phyloP scores from a whole-genome alignment of 2,329 filamentous ascomycete species.

The Rutstroemia sp. region DNA sequence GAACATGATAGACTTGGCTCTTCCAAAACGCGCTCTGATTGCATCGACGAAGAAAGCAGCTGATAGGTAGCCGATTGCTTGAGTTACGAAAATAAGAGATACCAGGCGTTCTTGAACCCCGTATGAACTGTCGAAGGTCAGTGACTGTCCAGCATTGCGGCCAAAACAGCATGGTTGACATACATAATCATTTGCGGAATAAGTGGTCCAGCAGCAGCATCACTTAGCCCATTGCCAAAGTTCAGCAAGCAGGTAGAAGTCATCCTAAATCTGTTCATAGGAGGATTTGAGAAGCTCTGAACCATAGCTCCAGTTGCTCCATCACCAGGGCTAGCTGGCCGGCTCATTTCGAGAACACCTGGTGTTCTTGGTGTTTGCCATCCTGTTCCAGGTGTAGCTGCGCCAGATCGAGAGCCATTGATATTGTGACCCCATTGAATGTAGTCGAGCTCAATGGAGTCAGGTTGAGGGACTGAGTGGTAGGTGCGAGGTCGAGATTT shows the following conservation, averaged over 20 bases:
- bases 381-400: conserved; percentile 13
- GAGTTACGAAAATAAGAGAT: conserved; percentile 74
- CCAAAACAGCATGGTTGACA: conserved; percentile 11
- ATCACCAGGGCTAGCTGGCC: conserved; percentile 40
- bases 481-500: conserved; percentile 25
- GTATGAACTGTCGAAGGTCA: not conserved
- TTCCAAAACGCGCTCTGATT: conserved; percentile 55
- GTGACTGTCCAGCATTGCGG: not conserved
- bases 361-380: conserved; percentile 18
- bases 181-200: conserved; percentile 72
- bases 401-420: conserved; percentile 15
- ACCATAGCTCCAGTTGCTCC: conserved; percentile 36
- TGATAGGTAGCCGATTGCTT: conserved; percentile 67
- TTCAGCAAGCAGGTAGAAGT: conserved; percentile 56
- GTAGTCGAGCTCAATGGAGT: conserved; percentile 24
- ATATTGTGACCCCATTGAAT: conserved; percentile 12
- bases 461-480: conserved; percentile 23
- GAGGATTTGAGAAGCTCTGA: conserved; percentile 51
- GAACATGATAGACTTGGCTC: conserved; percentile 55
- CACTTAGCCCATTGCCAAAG: conserved; percentile 64
- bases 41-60: conserved; percentile 62
- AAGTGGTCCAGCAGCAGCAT: conserved; percentile 68
- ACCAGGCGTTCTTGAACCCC: conserved; percentile 40
- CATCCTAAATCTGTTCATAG: conserved; percentile 65
- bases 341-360: conserved; percentile 41